Evolutionary conservation across 1,284 basidiomycete genomes (phyloP).

Genomic region (Melampsora americana): DNA sequence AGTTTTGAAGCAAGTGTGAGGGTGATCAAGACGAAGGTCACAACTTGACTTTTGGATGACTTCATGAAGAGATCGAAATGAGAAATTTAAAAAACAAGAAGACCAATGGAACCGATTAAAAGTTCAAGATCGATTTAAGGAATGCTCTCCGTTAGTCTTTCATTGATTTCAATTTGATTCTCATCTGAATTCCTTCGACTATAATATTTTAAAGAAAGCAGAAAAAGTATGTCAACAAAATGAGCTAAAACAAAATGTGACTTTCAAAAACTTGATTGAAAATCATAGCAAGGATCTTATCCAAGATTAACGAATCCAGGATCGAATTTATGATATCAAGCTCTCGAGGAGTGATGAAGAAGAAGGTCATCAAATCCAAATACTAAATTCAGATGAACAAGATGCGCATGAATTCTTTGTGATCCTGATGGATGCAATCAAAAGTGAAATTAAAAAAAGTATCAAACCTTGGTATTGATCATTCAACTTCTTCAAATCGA

Average conservation of each 20-base stretch:
- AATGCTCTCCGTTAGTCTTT: slow-evolving; percentile 4
- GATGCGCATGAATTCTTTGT: slow-evolving; percentile 93
- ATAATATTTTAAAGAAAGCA: neutral
- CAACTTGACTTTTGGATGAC: too few species aligned
- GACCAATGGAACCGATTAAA: too few species aligned
- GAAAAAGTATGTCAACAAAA: too few species aligned
- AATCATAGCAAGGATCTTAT: slow-evolving; percentile 60
- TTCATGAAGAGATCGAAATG: too few species aligned
- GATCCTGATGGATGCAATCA: slow-evolving; percentile 78
- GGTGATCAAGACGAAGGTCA: too few species aligned
- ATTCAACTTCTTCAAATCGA: slow-evolving; percentile 43
- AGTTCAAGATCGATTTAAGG: neutral
- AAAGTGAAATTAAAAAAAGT: slow-evolving; percentile 69
- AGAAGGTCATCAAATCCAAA: slow-evolving; percentile 47
- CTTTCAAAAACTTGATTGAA: neutral
- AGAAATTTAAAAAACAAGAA: too few species aligned
- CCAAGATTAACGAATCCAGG: slow-evolving; percentile 86
- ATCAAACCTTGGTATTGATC: slow-evolving; percentile 57
- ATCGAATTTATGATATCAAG: slow-evolving; percentile 69
- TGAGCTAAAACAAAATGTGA: too few species aligned
- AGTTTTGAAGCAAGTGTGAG: too few species aligned
- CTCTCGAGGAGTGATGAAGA: neutral
- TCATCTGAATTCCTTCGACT: neutral
- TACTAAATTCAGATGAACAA: slow-evolving; percentile 79
- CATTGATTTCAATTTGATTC: neutral